Evolutionary conservation across 2,329 filamentous ascomycete genomes (phyloP).

Genomic region (Pseudonectria buxi): DNA sequence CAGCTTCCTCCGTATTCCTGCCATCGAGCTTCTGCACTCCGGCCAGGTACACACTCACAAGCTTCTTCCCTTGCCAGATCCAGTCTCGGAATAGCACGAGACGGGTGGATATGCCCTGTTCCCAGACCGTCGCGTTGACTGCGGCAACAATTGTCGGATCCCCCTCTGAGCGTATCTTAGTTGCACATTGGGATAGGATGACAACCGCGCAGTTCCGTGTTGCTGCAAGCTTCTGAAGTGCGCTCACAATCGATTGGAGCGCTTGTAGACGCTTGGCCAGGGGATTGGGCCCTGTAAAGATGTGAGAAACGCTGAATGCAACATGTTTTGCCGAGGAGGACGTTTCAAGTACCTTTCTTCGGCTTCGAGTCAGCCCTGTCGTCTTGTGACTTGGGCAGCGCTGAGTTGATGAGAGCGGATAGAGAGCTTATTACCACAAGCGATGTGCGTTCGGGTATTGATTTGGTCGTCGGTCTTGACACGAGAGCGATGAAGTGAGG

Average conservation of each 20-base stretch:
- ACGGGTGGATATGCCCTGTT: conserved; percentile 65
- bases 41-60: conserved; percentile 49
- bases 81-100: conserved; percentile 77
- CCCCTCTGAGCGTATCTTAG: conserved; percentile 63
- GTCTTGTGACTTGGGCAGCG: conserved; percentile 59
- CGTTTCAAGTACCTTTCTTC: conserved; percentile 28
- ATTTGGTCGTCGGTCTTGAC: conserved; percentile 54
- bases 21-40: conserved; percentile 61
- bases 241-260: conserved; percentile 58
- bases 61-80: conserved; percentile 42
- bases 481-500: conserved; percentile 70
- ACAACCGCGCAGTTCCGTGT: conserved; percentile 67
- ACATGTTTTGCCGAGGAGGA: not conserved
- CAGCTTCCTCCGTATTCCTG: conserved; percentile 31
- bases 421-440: conserved; percentile 74
- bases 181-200: conserved; percentile 72
- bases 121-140: conserved; percentile 72
- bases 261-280: conserved; percentile 42
- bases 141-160: conserved; percentile 67
- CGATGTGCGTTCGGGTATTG: conserved; percentile 56
- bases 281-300: conserved; percentile 27
- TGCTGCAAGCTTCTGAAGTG: conserved; percentile 69
- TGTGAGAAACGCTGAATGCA: conserved; percentile 2
- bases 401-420: conserved; percentile 67
- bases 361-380: conserved; percentile 30